These are phyloP conservation scores for Mucor mucedo DNA, from an alignment of 371 early-diverging fungal species.

Conservation along the genomic window DNA sequence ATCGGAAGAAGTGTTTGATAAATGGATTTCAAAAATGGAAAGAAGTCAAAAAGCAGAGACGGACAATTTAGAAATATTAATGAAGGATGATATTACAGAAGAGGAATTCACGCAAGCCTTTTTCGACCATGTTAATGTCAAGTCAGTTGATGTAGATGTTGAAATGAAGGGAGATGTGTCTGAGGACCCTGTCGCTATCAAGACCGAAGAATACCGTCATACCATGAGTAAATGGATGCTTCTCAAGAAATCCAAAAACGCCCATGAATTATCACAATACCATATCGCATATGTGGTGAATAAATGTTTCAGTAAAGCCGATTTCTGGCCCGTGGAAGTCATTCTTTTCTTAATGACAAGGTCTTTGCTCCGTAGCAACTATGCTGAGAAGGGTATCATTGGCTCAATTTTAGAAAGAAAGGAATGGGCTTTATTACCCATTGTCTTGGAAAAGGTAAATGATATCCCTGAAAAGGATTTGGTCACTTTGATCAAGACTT, in stretches of 20 bases:
- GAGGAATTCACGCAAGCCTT: constrained; percentile 40
- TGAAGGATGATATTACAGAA: constrained; percentile 22
- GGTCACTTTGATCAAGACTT: constrained; percentile 47
- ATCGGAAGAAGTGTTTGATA: constrained; percentile 24
- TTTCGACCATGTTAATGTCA: constrained; percentile 27
- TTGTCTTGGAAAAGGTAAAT: constrained; percentile 53
- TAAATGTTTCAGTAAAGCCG: constrained; percentile 44
- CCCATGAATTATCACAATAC: constrained; percentile 51
- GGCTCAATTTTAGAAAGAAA: constrained; percentile 55
- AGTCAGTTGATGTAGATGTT: constrained; percentile 5
- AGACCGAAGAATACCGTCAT: constrained; percentile 27
- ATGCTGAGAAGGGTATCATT: constrained; percentile 56
- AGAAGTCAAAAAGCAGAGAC: constrained; percentile 37
- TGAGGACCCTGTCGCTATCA: constrained; percentile 5
- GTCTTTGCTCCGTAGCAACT: constrained; percentile 53
- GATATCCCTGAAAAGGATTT: constrained; percentile 68
- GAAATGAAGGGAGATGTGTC: constrained; percentile 18
- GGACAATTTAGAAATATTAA: constrained; percentile 19
- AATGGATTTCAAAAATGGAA: constrained; percentile 37
- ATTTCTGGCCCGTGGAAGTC: constrained; percentile 61
- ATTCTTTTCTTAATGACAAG: constrained; percentile 56
- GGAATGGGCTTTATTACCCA: constrained; percentile 57
- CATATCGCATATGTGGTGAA: constrained; percentile 48
- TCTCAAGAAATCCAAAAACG: constrained; percentile 19
- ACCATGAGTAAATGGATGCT: constrained; percentile 12